These are phyloP conservation scores for Citrus cavaleriei DNA, from an alignment of 345 rosid genomes.

Conservation along the genomic window DNA sequence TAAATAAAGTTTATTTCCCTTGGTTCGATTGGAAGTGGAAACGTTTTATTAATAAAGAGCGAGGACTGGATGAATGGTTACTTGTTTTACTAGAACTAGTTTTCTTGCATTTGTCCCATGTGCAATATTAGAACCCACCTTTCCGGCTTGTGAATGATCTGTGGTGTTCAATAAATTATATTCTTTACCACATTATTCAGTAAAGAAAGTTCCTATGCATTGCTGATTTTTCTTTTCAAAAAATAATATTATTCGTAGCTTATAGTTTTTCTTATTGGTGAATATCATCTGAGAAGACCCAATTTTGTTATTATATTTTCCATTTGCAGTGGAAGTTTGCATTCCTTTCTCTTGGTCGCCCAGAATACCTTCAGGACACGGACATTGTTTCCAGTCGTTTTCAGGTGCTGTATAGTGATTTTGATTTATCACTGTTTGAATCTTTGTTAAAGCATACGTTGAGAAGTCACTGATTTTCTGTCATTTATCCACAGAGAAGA, in stretches of 20 bases:
- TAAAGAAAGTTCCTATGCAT: not conserved
- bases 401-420: slow-evolving; percentile 46
- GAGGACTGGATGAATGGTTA: not conserved
- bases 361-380: slow-evolving; percentile 82
- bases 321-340: slow-evolving; percentile 89
- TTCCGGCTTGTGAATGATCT: not conserved
- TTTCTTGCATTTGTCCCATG: not conserved
- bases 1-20: not conserved
- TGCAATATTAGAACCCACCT: not conserved
- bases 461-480: not conserved
- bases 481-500: slow-evolving; percentile 47
- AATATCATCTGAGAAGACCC: not conserved
- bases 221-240: not conserved
- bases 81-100: not conserved
- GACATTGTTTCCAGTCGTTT: slow-evolving; percentile 78
- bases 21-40: not conserved
- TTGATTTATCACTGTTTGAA: not conserved
- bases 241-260: not conserved
- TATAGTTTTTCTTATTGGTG: not conserved
- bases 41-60: not conserved
- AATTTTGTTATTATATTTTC: not conserved
- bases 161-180: not conserved
- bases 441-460: not conserved
- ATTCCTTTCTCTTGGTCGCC: slow-evolving; percentile 80
- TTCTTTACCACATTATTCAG: not conserved